Evolutionary conservation across 345 rosid species (phyloP), one percentile per base, ranked within the genome.

Genomic region (Populus deltoides): DNA sequence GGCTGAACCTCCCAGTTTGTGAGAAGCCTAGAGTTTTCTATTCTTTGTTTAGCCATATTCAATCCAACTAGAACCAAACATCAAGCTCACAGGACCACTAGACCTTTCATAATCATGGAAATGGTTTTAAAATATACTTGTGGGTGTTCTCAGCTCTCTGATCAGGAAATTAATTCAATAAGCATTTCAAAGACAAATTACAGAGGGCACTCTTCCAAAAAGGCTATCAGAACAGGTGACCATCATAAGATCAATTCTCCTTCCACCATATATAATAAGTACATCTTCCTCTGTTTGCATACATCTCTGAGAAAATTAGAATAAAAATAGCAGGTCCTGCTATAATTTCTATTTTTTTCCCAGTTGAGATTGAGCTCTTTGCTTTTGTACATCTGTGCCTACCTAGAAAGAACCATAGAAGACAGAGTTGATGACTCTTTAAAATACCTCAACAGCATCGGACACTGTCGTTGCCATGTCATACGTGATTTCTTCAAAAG

Each of bases 381-480:
- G 9, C 5, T 20, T 29, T 12, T 38, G 51, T 4, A 31, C 29
- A 41, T 68, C 17, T 43, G 27, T 12, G 33, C 18, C 81, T n/a
- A 24, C 38, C 71, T 49, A 15, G 31, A 27, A 47, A 47, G 27
- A 78, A 66, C 35, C 55, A 72, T 49, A 51, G 17, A 69, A 7
- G 63, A 22, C 5, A 71, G 57, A 72, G 22, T 67, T 27, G 24
- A 57, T 2, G 49, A 59, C 72, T 18, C n/a, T 29, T 65, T 67
- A 57, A 59, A 72, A 78, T 89, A 96, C 99, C 99, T 93, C 98
- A 70, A 96, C 98, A 81, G 97, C 94, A 90, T 96, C 99, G 67
- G 95, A 85, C 65, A 92, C 95, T 36, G 99, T 92, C 35, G 98
- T 92, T 77, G 97, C 91, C 98, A 96, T 93, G 84, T 93, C 99